These are phyloP conservation scores for Chalaropsis ovoidea DNA, from an alignment of 2,329 filamentous ascomycete species.

Conservation along the genomic window DNA sequence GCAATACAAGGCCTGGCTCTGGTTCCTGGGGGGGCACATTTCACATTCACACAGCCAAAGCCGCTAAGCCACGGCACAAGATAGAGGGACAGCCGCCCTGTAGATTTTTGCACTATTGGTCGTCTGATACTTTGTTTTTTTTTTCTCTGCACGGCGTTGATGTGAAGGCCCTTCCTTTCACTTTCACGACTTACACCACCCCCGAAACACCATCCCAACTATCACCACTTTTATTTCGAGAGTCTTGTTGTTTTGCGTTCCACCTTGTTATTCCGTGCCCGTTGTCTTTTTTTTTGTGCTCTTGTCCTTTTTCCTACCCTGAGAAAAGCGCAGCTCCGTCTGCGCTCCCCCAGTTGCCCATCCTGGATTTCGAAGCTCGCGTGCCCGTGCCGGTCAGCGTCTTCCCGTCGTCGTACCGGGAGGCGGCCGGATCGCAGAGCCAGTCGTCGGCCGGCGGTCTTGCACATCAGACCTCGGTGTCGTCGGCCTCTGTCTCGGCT, in stretches of 20 bases:
- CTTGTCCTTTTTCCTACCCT: background rate
- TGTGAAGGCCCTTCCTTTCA: background rate
- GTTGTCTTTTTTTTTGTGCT: background rate
- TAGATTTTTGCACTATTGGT: conserved; percentile 3
- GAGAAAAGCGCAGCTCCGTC: conserved; percentile 6
- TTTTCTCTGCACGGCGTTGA: conserved; percentile 1
- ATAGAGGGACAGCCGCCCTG: conserved; percentile 8
- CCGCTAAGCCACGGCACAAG: conserved; percentile 11
- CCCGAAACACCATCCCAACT: conserved; percentile 11
- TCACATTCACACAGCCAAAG: background rate
- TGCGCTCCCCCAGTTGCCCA: conserved; percentile 56
- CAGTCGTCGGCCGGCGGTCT: conserved; percentile 12
- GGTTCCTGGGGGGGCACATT: background rate
- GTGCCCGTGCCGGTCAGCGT: conserved; percentile 99
- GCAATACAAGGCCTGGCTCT: background rate
- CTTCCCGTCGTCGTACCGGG: conserved; percentile 96
- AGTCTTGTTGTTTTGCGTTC: background rate
- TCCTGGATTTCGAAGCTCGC: conserved; percentile 99
- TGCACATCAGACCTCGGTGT: conserved; percentile 29
- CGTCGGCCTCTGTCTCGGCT: conserved; percentile 30
- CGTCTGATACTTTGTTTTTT: background rate
- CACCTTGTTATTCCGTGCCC: background rate
- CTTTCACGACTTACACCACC: conserved; percentile 8
- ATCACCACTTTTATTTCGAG: conserved; percentile 10
- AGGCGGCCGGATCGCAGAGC: conserved; percentile 32